Evolutionary conservation across 2,329 filamentous ascomycete genomes (phyloP).

Genomic region (Zopfia rhizophila): DNA sequence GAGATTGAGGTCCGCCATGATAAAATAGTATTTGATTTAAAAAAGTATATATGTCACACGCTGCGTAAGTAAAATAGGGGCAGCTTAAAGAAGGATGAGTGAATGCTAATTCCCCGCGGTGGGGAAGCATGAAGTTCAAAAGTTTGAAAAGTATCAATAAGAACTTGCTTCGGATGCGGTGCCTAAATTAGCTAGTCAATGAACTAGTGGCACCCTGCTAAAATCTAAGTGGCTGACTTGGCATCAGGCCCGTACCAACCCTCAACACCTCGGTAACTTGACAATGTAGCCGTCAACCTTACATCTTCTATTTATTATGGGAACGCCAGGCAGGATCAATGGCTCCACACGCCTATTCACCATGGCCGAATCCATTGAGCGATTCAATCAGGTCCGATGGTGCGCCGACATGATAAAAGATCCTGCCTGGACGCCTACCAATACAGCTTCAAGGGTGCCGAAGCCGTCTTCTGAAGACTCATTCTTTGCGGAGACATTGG

Average conservation of each 20-base stretch:
- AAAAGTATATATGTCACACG: not conserved
- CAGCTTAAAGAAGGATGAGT: too few relatives aligned
- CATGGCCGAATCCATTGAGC: conserved; percentile 35
- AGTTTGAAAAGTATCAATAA: not conserved
- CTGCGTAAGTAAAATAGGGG: too few relatives aligned
- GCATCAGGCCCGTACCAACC: not conserved
- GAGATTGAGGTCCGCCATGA: conserved; percentile 53
- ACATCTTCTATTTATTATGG: too few relatives aligned
- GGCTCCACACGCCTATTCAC: too few relatives aligned
- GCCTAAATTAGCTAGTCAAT: not conserved
- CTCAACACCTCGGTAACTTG: conserved; percentile 3
- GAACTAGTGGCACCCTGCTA: not conserved
- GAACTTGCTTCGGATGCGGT: not conserved
- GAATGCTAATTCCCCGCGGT: too few relatives aligned
- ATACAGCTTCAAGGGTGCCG: conserved; percentile 44
- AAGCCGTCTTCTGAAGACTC: conserved; percentile 59
- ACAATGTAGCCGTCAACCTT: too few relatives aligned
- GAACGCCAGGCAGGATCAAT: too few relatives aligned
- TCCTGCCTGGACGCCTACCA: conserved; percentile 53
- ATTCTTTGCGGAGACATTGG: conserved; percentile 65
- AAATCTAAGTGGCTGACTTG: conserved; percentile 5
- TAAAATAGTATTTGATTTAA: conserved; percentile 8
- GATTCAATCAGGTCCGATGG: conserved; percentile 59
- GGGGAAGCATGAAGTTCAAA: not conserved
- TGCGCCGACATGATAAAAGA: conserved; percentile 57